phyloP scores from a whole-genome alignment of 257 asterid species.

The Salvia splendens region DNA sequence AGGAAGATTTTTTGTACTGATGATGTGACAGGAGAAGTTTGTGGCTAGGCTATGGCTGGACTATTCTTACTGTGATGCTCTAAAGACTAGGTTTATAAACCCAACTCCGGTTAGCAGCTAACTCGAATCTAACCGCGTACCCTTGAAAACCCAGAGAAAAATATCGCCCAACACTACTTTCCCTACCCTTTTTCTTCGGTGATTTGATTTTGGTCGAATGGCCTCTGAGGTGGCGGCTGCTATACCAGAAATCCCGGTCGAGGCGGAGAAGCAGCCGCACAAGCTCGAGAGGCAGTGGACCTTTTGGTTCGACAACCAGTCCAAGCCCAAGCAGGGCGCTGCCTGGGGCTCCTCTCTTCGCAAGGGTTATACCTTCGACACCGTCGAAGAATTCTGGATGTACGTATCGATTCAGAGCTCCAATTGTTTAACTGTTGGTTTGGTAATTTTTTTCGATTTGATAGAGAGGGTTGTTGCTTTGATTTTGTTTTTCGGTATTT shows the following conservation, averaged over 20 bases:
- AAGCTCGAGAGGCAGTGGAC: constrained; percentile 84
- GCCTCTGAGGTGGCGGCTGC: constrained; percentile 63
- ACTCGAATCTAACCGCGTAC: constrained; percentile 24
- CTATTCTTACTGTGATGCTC: no score
- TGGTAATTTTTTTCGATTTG: background rate
- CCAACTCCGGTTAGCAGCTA: constrained; percentile 8
- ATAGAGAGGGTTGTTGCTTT: constrained; percentile 10
- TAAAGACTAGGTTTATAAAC: background rate
- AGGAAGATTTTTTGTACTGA: no score
- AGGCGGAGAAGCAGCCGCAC: constrained; percentile 54
- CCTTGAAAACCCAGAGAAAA: constrained; percentile 10
- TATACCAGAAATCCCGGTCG: constrained; percentile 42
- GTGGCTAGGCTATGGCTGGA: no score
- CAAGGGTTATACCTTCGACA: constrained; percentile 76
- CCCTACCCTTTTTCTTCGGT: constrained; percentile 33
- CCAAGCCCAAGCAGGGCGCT: constrained; percentile 82
- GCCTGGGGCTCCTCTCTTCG: constrained; percentile 80
- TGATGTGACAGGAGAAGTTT: no score
- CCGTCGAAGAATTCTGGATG: constrained; percentile 98
- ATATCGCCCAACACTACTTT: constrained; percentile 11
- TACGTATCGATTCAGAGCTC: constrained; percentile 26
- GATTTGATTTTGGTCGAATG: constrained; percentile 45
- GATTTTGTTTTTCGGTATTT: background rate
- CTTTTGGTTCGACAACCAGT: constrained; percentile 90
- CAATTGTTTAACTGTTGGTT: background rate